A percentile compares a stretch with the other conserved stretches of the same genome.
phyloP scores from a whole-genome alignment of 192 early-diverging fungal genomes.

The Backusella westeae region DNA sequence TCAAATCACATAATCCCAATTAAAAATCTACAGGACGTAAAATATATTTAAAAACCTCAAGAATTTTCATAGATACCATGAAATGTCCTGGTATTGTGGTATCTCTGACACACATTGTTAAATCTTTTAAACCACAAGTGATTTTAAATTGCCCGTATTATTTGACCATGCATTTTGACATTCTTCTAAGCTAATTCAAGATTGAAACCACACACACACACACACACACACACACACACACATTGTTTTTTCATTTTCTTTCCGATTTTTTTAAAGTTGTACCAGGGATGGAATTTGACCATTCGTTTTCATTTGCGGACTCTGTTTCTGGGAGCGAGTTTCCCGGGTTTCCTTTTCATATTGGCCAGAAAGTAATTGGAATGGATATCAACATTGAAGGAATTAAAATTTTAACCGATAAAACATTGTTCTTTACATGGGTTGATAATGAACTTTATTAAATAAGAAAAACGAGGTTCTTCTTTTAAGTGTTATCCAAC shows the following conservation, averaged over 20 bases:
- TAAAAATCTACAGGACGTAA: neutral
- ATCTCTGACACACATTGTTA: too few relatives aligned
- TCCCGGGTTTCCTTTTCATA: neutral
- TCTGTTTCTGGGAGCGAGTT: neutral
- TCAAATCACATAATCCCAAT: neutral
- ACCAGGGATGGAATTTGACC: neutral
- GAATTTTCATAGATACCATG: too few relatives aligned
- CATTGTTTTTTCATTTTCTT: neutral
- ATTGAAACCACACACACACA: too few relatives aligned
- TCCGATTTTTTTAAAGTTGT: neutral
- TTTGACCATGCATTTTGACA: neutral
- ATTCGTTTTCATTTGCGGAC: neutral
- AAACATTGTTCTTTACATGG: neutral
- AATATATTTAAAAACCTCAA: too few relatives aligned
- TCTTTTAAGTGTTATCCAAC: too few relatives aligned
- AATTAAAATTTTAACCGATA: neutral
- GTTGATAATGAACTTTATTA: neutral
- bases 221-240: too few relatives aligned
- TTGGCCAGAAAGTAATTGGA: neutral
- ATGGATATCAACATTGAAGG: neutral
- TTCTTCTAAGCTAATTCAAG: too few relatives aligned
- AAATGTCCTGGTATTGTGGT: too few relatives aligned
- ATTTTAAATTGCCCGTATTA: neutral
- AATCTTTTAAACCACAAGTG: neutral
- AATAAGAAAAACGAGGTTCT: too few relatives aligned